Conservation (phyloP, 129 eudicot genomes). For the Helianthus tuberosus region DNA sequence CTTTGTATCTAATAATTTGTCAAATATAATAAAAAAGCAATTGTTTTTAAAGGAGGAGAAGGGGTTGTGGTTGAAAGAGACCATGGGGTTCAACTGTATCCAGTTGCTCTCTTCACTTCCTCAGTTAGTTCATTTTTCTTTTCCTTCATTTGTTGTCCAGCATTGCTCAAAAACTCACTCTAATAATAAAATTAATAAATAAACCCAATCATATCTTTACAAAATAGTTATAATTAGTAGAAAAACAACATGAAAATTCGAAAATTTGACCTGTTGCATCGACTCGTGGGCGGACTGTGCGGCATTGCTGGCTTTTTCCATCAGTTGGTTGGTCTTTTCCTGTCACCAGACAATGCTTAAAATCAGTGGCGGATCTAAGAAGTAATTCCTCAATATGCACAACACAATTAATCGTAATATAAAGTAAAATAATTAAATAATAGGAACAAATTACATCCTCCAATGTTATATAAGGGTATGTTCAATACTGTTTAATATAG, state of each 20-base stretch:
- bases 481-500: neutral
- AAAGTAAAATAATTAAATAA: neutral
- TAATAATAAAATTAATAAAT: neutral
- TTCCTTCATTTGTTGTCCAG: slow-evolving; percentile 61
- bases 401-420: neutral
- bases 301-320: slow-evolving; percentile 65
- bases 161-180: slow-evolving; percentile 33
- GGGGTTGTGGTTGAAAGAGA: neutral
- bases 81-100: slow-evolving; percentile 37
- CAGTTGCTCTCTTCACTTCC: slow-evolving; percentile 64
- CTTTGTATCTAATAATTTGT: neutral
- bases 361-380: neutral
- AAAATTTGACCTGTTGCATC: slow-evolving; percentile 42
- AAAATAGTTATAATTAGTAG: neutral
- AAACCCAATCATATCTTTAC: neutral
- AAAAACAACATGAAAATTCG: neutral
- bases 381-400: neutral
- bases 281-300: slow-evolving; percentile 69
- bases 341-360: slow-evolving; percentile 7
- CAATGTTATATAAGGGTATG: neutral
- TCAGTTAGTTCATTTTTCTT: slow-evolving; percentile 60
- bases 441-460: neutral
- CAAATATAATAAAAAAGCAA: neutral
- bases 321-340: slow-evolving; percentile 63
- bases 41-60: neutral